Conservation (phyloP, 345 rosid genomes). For the Conringia planisiliqua region DNA sequence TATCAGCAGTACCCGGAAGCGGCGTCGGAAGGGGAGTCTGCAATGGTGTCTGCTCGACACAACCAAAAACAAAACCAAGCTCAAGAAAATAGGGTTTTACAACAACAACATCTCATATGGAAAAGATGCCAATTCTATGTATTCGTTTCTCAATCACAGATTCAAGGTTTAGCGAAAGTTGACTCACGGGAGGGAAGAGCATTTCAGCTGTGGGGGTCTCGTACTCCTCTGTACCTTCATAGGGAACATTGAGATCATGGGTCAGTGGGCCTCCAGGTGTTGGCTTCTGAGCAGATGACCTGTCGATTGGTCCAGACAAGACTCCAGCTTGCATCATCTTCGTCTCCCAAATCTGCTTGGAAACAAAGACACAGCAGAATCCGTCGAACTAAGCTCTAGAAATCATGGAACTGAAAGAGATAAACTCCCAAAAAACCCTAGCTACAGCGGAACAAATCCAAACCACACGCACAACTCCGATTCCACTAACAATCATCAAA, state of each 20-base stretch:
- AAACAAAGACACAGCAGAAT: not conserved
- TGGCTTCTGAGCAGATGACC: slow-evolving; percentile 56
- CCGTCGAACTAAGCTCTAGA: slow-evolving; percentile 14
- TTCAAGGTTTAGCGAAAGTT: not conserved
- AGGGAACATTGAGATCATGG: slow-evolving; percentile 94
- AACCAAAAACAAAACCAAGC: not conserved
- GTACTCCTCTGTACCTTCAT: slow-evolving; percentile 87
- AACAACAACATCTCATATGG: not conserved
- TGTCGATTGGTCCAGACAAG: slow-evolving; percentile 58
- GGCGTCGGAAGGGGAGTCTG: slow-evolving; percentile 87
- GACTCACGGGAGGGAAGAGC: slow-evolving; percentile 83
- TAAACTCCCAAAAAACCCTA: slow-evolving; percentile 37
- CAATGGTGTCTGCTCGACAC: slow-evolving; percentile 67
- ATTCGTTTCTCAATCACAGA: not conserved
- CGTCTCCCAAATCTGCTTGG: slow-evolving; percentile 78
- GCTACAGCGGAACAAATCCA: slow-evolving; percentile 32
- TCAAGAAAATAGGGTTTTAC: slow-evolving; percentile 3
- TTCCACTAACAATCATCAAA: not conserved
- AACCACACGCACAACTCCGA: not conserved
- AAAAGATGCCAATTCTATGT: not conserved
- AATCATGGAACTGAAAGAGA: not conserved
- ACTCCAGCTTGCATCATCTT: slow-evolving; percentile 95
- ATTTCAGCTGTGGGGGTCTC: slow-evolving; percentile 98
- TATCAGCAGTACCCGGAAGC: slow-evolving; percentile 68
- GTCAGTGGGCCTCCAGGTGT: slow-evolving; percentile 58